Base-by-base conservation (phyloP, 2,329 filamentous ascomycete species). In the Nemania serpens region DNA sequence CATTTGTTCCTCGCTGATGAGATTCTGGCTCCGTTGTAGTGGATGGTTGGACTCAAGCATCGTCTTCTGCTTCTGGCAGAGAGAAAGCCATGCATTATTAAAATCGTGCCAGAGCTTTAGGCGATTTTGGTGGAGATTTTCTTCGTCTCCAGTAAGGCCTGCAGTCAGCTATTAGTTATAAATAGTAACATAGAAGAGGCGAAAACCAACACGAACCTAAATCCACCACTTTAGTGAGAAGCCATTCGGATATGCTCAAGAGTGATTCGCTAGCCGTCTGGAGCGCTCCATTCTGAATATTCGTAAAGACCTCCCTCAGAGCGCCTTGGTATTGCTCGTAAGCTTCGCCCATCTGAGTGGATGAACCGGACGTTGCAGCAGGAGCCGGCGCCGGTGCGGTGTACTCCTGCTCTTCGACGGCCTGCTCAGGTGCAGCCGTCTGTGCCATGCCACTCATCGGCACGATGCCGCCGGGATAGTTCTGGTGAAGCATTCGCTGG, bases 91-190 rank as follows among this genome's bases (percentile, higher is more conserved):
- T 61, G 91, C 93, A 60, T 91, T 84, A 75, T 99, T 98, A 79
- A 98, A 97, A 68, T 97, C 90, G 70, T 90, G 88, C 95, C 95
- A 99, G 6, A 98, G 79, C 71, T 89, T 88, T 66, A 97, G 84
- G 57, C 93, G 88, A 68, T 95, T 89, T 58, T 83, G 78, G 71
- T 95, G 88, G 58, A 91, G 83, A 55, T 82, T 82, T 72, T 90
- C 86, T 74, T 97, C 90, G 78, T 98, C 93, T 71, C 89, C 87
- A 67, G 90, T 88, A 70, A 98, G 86, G 60, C 92, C 93, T 97
- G 77, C 65, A 72, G 64, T 61, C 62, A 63, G 59, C 62, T 62
- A 67, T 69, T 64, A 67, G 59, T 66, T 51, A 64, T 57, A 34
- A 57, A 66, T 58, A 34, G 58, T 65, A 55, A 9, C 48, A 37